Conservation (phyloP, 2,329 filamentous ascomycete species). For the Emmonsiellopsis sp. region DNA sequence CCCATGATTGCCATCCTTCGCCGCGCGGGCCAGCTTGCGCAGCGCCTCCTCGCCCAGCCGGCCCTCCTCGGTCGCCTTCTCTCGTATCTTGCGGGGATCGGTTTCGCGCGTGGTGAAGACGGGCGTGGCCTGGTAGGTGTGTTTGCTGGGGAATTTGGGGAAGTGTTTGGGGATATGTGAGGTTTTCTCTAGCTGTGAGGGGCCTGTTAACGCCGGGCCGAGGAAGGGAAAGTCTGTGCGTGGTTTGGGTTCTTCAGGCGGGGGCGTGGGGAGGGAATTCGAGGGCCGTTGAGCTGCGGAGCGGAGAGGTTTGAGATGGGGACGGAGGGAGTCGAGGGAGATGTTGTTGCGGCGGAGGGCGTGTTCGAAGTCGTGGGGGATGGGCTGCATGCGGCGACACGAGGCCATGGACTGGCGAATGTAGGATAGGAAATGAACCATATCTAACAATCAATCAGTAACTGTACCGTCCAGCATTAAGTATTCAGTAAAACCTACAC, state of each 20-base stretch:
- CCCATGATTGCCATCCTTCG: slow-evolving; percentile 32
- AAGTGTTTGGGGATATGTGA: slow-evolving; percentile 53
- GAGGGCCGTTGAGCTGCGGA: slow-evolving; percentile 15
- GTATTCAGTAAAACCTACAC: slow-evolving; percentile 37
- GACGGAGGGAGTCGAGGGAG: slow-evolving; percentile 24
- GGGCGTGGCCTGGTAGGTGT: slow-evolving; percentile 54
- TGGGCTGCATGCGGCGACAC: slow-evolving; percentile 46
- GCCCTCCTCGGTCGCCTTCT: slow-evolving; percentile 57
- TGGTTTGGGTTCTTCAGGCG: slow-evolving; percentile 29
- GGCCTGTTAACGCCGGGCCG: slow-evolving; percentile 42
- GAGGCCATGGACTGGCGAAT: slow-evolving; percentile 51
- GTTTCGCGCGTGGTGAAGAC: slow-evolving; percentile 51
- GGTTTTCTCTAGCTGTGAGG: slow-evolving; percentile 37
- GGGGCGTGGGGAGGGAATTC: slow-evolving; percentile 27
- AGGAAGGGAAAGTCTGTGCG: slow-evolving; percentile 37
- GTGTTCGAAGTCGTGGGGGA: slow-evolving; percentile 51
- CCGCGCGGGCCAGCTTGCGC: slow-evolving; percentile 49
- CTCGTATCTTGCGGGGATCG: slow-evolving; percentile 51
- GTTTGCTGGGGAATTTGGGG: slow-evolving; percentile 53
- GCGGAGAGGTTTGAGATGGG: slow-evolving; percentile 23
- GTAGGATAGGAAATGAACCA: slow-evolving; percentile 45
- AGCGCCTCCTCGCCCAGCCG: slow-evolving; percentile 57
- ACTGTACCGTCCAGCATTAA: neutral
- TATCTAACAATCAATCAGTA: slow-evolving; percentile 34
- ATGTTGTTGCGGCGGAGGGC: slow-evolving; percentile 26